Conservation (phyloP, 768 basidiomycete genomes). For the Inosperma sp. region DNA sequence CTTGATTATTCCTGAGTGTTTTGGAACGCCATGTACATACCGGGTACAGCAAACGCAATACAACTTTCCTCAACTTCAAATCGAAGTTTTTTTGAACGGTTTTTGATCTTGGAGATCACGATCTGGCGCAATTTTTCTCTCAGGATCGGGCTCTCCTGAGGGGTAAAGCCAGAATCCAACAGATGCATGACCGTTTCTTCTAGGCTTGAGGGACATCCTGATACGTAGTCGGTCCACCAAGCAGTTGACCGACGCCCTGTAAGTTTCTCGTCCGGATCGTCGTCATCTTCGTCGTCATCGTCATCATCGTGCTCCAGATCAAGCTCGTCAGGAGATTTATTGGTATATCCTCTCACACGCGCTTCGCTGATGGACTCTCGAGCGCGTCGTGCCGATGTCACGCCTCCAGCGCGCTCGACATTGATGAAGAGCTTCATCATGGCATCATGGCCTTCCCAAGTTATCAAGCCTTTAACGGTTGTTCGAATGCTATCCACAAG, state of each 20-base stretch:
- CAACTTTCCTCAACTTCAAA: conserved; percentile 53
- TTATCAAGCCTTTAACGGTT: conserved; percentile 35
- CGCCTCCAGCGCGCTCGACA: conserved; percentile 37
- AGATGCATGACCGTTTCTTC: conserved; percentile 58
- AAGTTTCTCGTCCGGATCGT: conserved; percentile 21
- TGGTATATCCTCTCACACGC: conserved; percentile 39
- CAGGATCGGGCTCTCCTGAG: conserved; percentile 43
- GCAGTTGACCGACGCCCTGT: conserved; percentile 44
- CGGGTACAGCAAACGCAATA: conserved; percentile 58
- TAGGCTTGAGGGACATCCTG: conserved; percentile 55
- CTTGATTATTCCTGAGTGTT: conserved; percentile 47
- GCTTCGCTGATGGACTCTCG: conserved; percentile 36
- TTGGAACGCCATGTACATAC: conserved; percentile 32
- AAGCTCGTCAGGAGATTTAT: conserved; percentile 41
- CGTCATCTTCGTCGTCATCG: conserved; percentile 31
- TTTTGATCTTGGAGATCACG: conserved; percentile 39
- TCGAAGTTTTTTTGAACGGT: conserved; percentile 35
- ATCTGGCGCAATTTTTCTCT: conserved; percentile 49
- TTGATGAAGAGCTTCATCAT: conserved; percentile 41
- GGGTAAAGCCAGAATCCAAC: conserved; percentile 56
- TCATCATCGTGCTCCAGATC: conserved; percentile 35
- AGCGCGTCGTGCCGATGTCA: conserved; percentile 33
- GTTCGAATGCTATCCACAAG: conserved; percentile 32
- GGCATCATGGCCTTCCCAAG: conserved; percentile 42
- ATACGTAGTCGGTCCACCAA: conserved; percentile 64